Conservation (phyloP, 768 basidiomycete genomes). For the Trametes elegans region DNA sequence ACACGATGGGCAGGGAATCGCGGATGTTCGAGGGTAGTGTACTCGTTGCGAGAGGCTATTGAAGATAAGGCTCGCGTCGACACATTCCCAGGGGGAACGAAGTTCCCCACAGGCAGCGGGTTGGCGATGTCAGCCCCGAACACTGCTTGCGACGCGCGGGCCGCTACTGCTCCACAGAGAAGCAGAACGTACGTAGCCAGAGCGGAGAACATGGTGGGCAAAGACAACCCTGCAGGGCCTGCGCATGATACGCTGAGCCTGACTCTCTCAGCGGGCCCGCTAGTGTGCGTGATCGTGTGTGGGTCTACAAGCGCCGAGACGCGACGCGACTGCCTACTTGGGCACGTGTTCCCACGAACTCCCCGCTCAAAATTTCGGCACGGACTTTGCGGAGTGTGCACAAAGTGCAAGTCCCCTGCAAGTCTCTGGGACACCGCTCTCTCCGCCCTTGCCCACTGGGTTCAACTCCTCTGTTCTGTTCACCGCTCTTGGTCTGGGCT, state of each 20-base stretch:
- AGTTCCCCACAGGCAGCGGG: background rate
- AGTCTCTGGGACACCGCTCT: constrained; percentile 2
- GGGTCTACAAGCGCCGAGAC: background rate
- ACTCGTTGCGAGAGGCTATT: constrained; percentile 26
- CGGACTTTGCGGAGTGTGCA: constrained; percentile 9
- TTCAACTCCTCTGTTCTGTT: background rate
- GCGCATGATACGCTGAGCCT: too few relatives aligned
- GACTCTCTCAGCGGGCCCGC: background rate
- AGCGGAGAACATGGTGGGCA: constrained; percentile 10
- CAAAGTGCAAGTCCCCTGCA: constrained; percentile 5
- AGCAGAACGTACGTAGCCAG: background rate
- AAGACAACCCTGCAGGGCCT: background rate
- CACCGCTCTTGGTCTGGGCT: background rate
- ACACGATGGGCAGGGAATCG: constrained; percentile 52
- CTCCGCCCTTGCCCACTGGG: background rate
- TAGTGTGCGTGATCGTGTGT: too few relatives aligned
- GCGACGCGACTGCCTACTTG: background rate
- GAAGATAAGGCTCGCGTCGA: constrained; percentile 25
- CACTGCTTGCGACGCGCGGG: constrained; percentile 1
- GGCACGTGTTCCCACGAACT: constrained; percentile 12
- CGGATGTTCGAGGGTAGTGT: constrained; percentile 35
- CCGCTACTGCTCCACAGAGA: background rate
- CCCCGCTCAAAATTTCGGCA: constrained; percentile 20
- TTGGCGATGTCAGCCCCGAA: background rate
- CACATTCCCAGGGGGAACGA: constrained; percentile 1